These are phyloP conservation scores for Pseudopyricularia javanii DNA, from an alignment of 2,329 filamentous ascomycete genomes.

Conservation along the genomic window DNA sequence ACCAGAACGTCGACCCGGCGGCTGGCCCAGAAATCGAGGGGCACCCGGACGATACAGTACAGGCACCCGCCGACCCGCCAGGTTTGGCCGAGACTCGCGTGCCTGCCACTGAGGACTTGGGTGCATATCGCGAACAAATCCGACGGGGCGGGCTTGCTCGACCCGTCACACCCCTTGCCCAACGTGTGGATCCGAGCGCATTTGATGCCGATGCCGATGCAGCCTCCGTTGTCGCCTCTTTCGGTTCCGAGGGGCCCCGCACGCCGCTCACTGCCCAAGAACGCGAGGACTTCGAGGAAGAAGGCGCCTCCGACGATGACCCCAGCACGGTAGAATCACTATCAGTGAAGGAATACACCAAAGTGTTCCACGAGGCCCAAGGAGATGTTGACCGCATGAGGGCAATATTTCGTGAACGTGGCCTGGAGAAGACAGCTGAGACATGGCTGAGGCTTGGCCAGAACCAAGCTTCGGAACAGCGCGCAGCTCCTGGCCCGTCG, in stretches of 20 bases:
- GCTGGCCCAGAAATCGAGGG: neutral
- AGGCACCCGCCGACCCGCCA: neutral
- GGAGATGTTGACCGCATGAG: constrained; percentile 48
- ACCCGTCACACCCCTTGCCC: neutral
- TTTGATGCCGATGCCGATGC: neutral
- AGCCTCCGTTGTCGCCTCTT: neutral
- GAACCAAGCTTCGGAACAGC: neutral
- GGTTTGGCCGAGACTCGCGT: neutral
- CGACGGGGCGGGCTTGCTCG: neutral
- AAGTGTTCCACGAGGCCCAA: constrained; percentile 45
- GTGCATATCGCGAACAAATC: neutral
- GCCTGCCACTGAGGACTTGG: neutral
- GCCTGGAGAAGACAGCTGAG: constrained; percentile 42
- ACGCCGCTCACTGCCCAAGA: neutral
- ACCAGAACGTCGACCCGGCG: neutral
- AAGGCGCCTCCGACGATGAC: neutral
- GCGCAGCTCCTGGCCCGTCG: neutral
- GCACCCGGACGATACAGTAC: neutral
- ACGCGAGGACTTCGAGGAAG: neutral
- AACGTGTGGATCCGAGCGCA: neutral
- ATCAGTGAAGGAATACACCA: constrained; percentile 30
- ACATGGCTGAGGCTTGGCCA: constrained; percentile 40
- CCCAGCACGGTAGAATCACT: neutral
- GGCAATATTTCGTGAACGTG: constrained; percentile 48
- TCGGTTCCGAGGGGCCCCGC: neutral